These are phyloP conservation scores for Diaporthe humulicola DNA, from an alignment of 2,329 filamentous ascomycete species.

Conservation along the genomic window DNA sequence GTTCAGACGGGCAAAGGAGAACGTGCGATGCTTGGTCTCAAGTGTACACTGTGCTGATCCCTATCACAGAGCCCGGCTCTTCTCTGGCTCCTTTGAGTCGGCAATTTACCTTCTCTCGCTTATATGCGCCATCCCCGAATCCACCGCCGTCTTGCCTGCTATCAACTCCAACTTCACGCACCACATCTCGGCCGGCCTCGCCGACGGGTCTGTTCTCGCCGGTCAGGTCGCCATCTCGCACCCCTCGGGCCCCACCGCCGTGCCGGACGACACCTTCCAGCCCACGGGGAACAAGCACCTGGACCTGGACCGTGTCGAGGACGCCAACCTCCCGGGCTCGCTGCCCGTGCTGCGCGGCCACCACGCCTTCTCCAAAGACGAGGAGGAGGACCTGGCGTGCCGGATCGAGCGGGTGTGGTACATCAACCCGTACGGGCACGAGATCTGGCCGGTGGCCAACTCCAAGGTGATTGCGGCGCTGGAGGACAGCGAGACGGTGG, in stretches of 20 bases:
- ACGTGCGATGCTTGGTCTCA: neutral
- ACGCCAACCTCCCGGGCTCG: constrained; percentile 85
- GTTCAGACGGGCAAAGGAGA: neutral
- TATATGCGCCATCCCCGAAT: constrained; percentile 85
- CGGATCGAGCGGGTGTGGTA: constrained; percentile 92
- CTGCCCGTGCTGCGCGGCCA: constrained; percentile 83
- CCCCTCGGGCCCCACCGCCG: constrained; percentile 75
- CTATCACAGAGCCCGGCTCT: constrained; percentile 75
- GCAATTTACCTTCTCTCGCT: constrained; percentile 91
- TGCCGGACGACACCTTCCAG: constrained; percentile 51
- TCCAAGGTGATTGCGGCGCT: constrained; percentile 82
- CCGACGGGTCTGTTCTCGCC: constrained; percentile 82
- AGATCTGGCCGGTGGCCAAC: constrained; percentile 88
- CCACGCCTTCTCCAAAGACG: constrained; percentile 86
- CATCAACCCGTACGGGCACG: constrained; percentile 98
- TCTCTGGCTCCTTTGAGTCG: constrained; percentile 92
- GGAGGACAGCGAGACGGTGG: constrained; percentile 73
- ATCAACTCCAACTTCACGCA: constrained; percentile 97
- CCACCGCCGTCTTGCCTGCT: constrained; percentile 85
- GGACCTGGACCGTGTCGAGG: constrained; percentile 77
- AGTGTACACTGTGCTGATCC: neutral
- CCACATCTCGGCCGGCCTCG: constrained; percentile 88
- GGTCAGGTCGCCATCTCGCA: constrained; percentile 96
- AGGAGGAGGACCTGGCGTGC: constrained; percentile 80
- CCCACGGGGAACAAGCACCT: constrained; percentile 56